Evolutionary conservation across 2,329 filamentous ascomycete genomes (phyloP).

Genomic region (Microdochium trichocladiopsis): DNA sequence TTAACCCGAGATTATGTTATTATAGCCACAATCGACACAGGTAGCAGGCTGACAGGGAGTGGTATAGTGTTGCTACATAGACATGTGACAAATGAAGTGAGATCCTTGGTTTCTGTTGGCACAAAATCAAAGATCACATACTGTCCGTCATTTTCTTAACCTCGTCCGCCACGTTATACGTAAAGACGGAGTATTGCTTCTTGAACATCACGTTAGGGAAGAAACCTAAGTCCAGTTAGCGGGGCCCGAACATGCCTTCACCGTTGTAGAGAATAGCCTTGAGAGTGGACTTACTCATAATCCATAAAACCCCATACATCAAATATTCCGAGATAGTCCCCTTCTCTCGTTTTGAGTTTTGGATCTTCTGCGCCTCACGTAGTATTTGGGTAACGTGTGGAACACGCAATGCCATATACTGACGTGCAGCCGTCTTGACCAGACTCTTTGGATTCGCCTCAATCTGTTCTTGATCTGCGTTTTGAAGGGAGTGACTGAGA

Average conservation of each 20-base stretch:
- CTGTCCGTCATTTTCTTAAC: not conserved
- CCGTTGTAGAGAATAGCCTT: not conserved
- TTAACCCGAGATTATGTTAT: not conserved
- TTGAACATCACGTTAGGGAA: not conserved
- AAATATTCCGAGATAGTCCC: not conserved
- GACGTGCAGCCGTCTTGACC: not conserved
- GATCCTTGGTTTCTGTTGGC: not conserved
- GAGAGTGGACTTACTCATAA: not conserved
- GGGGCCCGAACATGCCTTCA: not conserved
- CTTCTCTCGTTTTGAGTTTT: slow-evolving; percentile 1
- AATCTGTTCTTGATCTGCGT: not conserved
- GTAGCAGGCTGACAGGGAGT: not conserved
- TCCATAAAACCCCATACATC: slow-evolving; percentile 1
- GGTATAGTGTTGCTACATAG: not conserved
- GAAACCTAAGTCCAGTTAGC: not conserved
- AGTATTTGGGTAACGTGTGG: not conserved
- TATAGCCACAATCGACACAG: not conserved
- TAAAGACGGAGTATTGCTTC: not conserved
- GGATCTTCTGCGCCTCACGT: not conserved
- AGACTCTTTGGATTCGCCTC: not conserved
- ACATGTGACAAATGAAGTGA: not conserved
- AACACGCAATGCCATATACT: not conserved
- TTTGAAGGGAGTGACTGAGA: slow-evolving; percentile 9
- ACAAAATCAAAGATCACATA: not conserved
- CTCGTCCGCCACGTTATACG: not conserved